These are phyloP conservation scores for Boletus rubescentipes DNA, from an alignment of 768 basidiomycete genomes.

Conservation along the genomic window DNA sequence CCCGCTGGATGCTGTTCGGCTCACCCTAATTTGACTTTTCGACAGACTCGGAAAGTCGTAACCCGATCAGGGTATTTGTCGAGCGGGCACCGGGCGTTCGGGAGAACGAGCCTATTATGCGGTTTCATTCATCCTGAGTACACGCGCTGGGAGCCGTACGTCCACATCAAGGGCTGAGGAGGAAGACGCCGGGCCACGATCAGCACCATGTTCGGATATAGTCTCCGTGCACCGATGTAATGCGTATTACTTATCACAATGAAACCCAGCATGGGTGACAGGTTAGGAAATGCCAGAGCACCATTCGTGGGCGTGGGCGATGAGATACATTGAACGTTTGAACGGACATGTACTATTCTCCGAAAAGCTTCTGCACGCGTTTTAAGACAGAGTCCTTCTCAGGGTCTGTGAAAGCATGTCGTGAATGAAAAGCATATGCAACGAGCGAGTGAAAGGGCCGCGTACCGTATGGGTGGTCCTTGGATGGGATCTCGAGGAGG, in stretches of 20 bases:
- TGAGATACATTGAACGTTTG: constrained; percentile 14
- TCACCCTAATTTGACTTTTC: constrained; percentile 10
- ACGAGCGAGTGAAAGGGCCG: constrained; percentile 7
- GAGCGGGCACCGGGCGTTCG: constrained; percentile 64
- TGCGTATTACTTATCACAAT: constrained; percentile 26
- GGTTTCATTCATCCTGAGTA: constrained; percentile 50
- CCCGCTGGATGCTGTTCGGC: constrained; percentile 2
- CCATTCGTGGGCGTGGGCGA: constrained; percentile 8
- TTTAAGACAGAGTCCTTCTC: constrained; percentile 94
- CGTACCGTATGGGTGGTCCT: constrained; percentile 96
- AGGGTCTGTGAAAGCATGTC: constrained; percentile 61
- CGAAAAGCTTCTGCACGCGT: constrained; percentile 94
- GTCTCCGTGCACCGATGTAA: constrained; percentile 21
- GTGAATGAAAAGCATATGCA: constrained; percentile 13
- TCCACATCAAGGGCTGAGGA: constrained; percentile 11
- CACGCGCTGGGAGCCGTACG: constrained; percentile 8
- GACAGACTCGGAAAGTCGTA: constrained; percentile 60
- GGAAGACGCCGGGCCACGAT: constrained; percentile 10
- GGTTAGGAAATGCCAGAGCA: constrained; percentile 5
- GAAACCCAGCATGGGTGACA: constrained; percentile 21
- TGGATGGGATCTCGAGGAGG: constrained; percentile 94
- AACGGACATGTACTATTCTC: constrained; percentile 57
- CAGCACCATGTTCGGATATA: constrained; percentile 14
- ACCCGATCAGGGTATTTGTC: constrained; percentile 67
- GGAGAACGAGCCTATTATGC: constrained; percentile 70